Base-by-base conservation (phyloP, 192 early-diverging fungal species). In the Linnemannia elongata region DNA sequence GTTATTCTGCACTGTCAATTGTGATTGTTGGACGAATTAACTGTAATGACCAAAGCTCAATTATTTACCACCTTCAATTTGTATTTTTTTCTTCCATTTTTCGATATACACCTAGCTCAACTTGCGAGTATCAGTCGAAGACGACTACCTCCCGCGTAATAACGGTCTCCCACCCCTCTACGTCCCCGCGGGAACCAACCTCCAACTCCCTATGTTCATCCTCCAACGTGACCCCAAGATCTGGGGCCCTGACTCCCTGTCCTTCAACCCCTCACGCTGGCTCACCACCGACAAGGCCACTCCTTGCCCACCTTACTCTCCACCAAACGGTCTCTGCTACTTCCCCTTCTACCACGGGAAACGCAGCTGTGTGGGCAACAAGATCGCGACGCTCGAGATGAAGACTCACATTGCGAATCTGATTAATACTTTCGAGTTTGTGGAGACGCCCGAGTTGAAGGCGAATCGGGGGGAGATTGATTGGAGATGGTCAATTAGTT, bases 371-470 rank as follows among this genome's bases (percentile, higher is more conserved):
- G 91, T 93, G 45, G 92, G 92, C 22, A 85, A 92, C 69, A 84
- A 83, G 54, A 89, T 93, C 69, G 92, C 92, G 45, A 82, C 90
- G 52, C 84, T 93, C 22, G 92, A 93, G 79, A 89, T 92, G 78
- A 93, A 93, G 82, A 84, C 88, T 6, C 81, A 91, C 41, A 49
- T 93, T 15, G 91, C 89, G 3, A 81, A 90, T 33, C 42, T 93
- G 45, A 74, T 92, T n/a, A 80, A 81, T 30, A 74, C 57, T 15
- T 90, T 90, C 33, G 82, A 90, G 72, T 92, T 91, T 79, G 69
- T 79, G 24, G 88, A 89, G 20, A 90, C 89, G 15, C 90, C 90
- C 22, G 91, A 89, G 13, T 88, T 89, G 60, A 30, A 38, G n/a
- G 77, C 24, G 6, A 70, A 71, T 5, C 20, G 71, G 33, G 45